phyloP scores from a whole-genome alignment of 2,329 filamentous ascomycete species.

The Didymella sp. region DNA sequence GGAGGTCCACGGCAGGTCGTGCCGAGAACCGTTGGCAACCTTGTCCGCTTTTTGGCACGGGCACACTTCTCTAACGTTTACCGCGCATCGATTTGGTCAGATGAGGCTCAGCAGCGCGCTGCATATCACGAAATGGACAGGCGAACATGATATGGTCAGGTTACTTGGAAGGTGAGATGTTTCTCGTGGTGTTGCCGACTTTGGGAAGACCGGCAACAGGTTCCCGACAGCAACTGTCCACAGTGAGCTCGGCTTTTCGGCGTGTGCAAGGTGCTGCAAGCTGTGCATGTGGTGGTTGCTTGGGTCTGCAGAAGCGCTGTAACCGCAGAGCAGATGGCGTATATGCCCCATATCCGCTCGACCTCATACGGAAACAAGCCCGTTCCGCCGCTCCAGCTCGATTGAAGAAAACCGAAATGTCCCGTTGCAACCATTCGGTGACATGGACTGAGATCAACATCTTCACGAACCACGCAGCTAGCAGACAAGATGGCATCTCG shows the following conservation, averaged over 20 bases:
- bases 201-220: background rate
- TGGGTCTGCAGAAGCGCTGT: constrained; percentile 39
- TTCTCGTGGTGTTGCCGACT: constrained; percentile 2
- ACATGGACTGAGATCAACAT: background rate
- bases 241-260: constrained; percentile 6
- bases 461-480: background rate
- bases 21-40: constrained; percentile 2
- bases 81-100: background rate
- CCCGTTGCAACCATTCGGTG: background rate
- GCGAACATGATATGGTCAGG: background rate
- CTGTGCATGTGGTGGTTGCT: constrained; percentile 18
- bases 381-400: constrained; percentile 22
- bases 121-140: background rate
- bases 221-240: background rate
- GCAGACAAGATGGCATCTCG: background rate
- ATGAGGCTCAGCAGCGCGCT: constrained; percentile 4
- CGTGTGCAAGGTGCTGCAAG: constrained; percentile 12
- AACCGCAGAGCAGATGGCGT: constrained; percentile 34
- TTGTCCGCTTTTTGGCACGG: background rate
- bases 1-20: constrained; percentile 9
- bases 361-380: constrained; percentile 40
- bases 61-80: background rate
- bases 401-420: constrained; percentile 9
- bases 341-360: constrained; percentile 19
- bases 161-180: constrained; percentile 2